Evolutionary conservation across 2,329 filamentous ascomycete genomes (phyloP), one percentile per base, ranked within the genome.

Genomic region (Tolypocladium guangdongense): DNA sequence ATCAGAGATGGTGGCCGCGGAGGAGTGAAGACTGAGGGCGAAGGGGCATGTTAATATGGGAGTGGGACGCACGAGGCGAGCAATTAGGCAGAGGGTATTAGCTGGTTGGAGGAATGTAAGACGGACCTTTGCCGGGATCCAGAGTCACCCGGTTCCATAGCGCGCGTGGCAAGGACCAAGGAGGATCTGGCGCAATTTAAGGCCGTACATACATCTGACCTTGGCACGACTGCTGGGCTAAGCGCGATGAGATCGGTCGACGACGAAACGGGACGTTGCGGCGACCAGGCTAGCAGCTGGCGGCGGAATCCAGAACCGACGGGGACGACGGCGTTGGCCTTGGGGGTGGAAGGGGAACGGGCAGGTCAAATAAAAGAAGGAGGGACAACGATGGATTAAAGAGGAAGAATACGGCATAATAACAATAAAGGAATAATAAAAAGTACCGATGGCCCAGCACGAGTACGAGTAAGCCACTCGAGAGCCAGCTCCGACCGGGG

Each of bases 91-190:
- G 53, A 57, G 48, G 55, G 51, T 49, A 54, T 3, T 27, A 27
- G 58, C 55, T 54, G 58, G 57, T 58, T 56, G 54, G 57, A 58
- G 59, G 57, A 60, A 60, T 60, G 52, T 62, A 58, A 62, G 60
- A 69, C 68, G 59, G 58, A 69, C 67, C 67, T 70, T 66, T 65
- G 65, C 60, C 64, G 67, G 64, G 62, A 61, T 63, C 63, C 64
- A 68, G 66, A 62, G 60, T 68, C 68, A 64, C 61, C 65, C 64
- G 65, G 62, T 66, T 70, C 67, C 68, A 69, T 70, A 66, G 65
- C 68, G 68, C 63, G 67, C 66, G 65, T 64, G 60, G 66, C 63
- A 62, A 62, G 62, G 61, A 66, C 60, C 60, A 62, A 65, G 60
- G 60, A 61, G 62, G 62, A 69, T 66, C 66, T 69, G 62, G 66